Percentiles rank a stretch among this genome's conserved stretches.
phyloP scores from a whole-genome alignment of 192 early-diverging fungal species.

The Umbelopsis sp. region DNA sequence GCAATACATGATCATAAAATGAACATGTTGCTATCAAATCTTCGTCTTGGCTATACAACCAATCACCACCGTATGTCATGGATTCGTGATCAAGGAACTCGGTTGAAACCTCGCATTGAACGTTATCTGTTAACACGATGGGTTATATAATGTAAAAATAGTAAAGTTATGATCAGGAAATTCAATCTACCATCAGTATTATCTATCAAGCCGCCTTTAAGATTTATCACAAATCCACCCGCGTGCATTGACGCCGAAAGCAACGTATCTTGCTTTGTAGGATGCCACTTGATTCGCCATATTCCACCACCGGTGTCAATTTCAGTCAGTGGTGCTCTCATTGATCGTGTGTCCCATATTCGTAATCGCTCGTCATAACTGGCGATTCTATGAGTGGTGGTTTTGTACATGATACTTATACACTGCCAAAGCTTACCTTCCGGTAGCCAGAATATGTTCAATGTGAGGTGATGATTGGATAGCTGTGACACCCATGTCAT shows the following conservation, averaged over 20 bases:
- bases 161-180: neutral
- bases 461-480: slow-evolving; percentile 84
- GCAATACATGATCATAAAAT: slow-evolving; percentile 78
- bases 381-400: neutral
- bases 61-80: slow-evolving; percentile 79
- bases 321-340: slow-evolving; percentile 73
- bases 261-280: slow-evolving; percentile 57
- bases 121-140: neutral
- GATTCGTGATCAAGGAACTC: slow-evolving; percentile 75
- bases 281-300: slow-evolving; percentile 97
- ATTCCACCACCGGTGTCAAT: slow-evolving; percentile 85
- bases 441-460: slow-evolving; percentile 82
- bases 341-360: slow-evolving; percentile 89
- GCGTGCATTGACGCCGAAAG: slow-evolving; percentile 91
- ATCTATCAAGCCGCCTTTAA: slow-evolving; percentile 36
- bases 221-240: slow-evolving; percentile 81
- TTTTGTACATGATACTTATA: neutral
- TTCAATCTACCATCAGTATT: neutral
- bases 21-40: slow-evolving; percentile 72
- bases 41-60: slow-evolving; percentile 55
- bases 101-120: slow-evolving; percentile 8
- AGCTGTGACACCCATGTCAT: slow-evolving; percentile 88
- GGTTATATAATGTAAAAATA: too few species aligned
- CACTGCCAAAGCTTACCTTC: slow-evolving; percentile 57
- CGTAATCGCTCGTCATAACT: slow-evolving; percentile 90